Evolutionary conservation across 768 basidiomycete genomes (phyloP).

Genomic region (Rhodotorula graminis): DNA sequence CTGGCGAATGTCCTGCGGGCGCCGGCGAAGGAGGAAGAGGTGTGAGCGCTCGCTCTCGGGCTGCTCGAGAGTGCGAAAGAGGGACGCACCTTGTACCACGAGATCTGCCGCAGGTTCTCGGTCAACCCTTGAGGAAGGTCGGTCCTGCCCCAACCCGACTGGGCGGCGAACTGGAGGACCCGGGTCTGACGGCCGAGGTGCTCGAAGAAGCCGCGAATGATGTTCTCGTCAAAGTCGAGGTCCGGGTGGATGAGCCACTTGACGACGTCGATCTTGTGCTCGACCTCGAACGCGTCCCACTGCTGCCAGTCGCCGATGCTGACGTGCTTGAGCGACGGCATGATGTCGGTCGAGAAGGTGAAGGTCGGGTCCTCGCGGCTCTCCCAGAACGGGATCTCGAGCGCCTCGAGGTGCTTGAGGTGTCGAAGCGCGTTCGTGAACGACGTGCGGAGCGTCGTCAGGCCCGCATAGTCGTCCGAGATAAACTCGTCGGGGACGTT

Average conservation of each 20-base stretch:
- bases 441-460: slow-evolving; percentile 14
- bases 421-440: slow-evolving; percentile 24
- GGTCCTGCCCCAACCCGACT: slow-evolving; percentile 26
- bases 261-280: slow-evolving; percentile 5
- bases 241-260: slow-evolving; percentile 26
- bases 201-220: slow-evolving; percentile 16
- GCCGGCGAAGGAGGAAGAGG: background rate
- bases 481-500: slow-evolving; percentile 7
- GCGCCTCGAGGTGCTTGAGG: slow-evolving; percentile 17
- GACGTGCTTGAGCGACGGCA: slow-evolving; percentile 14
- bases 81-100: slow-evolving; percentile 19
- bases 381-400: slow-evolving; percentile 33
- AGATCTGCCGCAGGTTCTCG: background rate
- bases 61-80: no score
- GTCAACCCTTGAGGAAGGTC: slow-evolving; percentile 21
- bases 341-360: background rate
- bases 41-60: no score
- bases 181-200: slow-evolving; percentile 5
- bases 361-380: slow-evolving; percentile 6
- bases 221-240: slow-evolving; percentile 10
- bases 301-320: slow-evolving; percentile 29
- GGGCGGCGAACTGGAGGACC: slow-evolving; percentile 18
- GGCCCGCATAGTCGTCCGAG: slow-evolving; percentile 20
- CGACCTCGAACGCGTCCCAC: slow-evolving; percentile 22
- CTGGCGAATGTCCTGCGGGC: slow-evolving; percentile 1